These are phyloP conservation scores for Elsinoe australis DNA, from an alignment of 2,329 filamentous ascomycete genomes.

Conservation along the genomic window DNA sequence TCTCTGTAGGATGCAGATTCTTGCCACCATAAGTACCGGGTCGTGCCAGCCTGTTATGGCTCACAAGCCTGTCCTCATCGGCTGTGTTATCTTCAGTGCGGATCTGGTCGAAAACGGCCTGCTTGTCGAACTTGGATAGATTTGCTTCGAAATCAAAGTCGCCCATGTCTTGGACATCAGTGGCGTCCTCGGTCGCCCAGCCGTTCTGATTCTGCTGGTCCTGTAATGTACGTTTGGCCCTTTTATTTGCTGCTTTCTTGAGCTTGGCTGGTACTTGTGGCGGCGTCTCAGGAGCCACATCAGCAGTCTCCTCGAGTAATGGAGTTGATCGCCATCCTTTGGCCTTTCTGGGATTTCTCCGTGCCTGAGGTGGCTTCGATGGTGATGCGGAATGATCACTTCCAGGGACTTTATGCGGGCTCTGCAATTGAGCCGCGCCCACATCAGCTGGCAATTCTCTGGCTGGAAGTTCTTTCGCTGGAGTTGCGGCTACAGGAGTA, in stretches of 20 bases:
- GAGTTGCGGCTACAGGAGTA: conserved; percentile 20
- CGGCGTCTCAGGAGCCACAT: conserved; percentile 31
- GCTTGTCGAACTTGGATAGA: conserved; percentile 91
- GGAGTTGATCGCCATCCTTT: conserved; percentile 64
- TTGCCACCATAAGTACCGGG: conserved; percentile 59
- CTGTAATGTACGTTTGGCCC: conserved; percentile 42
- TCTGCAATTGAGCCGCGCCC: conserved; percentile 20
- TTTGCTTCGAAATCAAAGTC: conserved; percentile 92
- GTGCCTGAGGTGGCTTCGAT: conserved; percentile 22
- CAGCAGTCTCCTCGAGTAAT: conserved; percentile 52
- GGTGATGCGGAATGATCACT: conserved; percentile 31
- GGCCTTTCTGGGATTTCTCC: conserved; percentile 37
- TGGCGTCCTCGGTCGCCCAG: conserved; percentile 94
- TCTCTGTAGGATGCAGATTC: conserved; percentile 86
- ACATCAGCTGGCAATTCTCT: conserved; percentile 11
- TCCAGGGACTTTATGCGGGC: conserved; percentile 6
- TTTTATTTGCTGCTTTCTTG: conserved; percentile 32
- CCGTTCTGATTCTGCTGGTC: conserved; percentile 59
- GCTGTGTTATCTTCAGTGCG: conserved; percentile 78
- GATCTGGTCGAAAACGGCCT: conserved; percentile 84
- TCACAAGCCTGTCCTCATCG: conserved; percentile 84
- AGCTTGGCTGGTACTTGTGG: conserved; percentile 21
- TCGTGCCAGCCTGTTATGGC: conserved; percentile 63
- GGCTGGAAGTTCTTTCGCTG: conserved; percentile 14
- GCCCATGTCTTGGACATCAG: conserved; percentile 83